Conservation (phyloP, 139 green algal genomes). For the Mesotaenium endlicherianum region DNA sequence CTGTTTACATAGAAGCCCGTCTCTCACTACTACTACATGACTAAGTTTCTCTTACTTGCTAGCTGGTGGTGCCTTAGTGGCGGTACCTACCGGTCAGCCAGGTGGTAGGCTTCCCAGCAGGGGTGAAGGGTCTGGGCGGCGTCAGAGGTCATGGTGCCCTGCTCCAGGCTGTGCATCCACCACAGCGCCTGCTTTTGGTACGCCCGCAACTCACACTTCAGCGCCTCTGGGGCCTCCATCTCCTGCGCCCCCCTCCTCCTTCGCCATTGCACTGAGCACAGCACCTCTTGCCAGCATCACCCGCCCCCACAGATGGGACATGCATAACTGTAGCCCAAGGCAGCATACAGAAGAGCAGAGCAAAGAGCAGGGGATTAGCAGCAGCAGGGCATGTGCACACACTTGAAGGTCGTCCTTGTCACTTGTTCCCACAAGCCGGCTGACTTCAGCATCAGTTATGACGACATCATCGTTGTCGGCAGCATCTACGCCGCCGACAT, state of each 20-base stretch:
- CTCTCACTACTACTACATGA: no score
- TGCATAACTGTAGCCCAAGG: background rate
- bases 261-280: background rate
- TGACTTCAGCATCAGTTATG: background rate
- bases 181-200: conserved; percentile 50
- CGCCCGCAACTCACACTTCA: conserved; percentile 30
- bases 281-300: background rate
- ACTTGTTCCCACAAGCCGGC: background rate
- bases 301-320: background rate
- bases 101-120: conserved; percentile 45
- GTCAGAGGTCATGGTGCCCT: background rate
- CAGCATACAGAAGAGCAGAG: background rate
- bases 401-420: background rate
- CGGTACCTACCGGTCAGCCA: conserved; percentile 37
- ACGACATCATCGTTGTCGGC: background rate
- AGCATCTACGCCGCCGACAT: background rate
- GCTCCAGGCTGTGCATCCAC: conserved; percentile 38
- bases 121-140: conserved; percentile 32
- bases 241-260: background rate
- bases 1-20: no score
- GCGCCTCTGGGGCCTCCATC: conserved; percentile 21
- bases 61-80: background rate
- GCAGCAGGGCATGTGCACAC: background rate
- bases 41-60: background rate
- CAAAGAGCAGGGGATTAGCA: background rate